These are phyloP conservation scores for Holtermanniella nyarrowii DNA, from an alignment of 768 basidiomycete species.

Conservation along the genomic window DNA sequence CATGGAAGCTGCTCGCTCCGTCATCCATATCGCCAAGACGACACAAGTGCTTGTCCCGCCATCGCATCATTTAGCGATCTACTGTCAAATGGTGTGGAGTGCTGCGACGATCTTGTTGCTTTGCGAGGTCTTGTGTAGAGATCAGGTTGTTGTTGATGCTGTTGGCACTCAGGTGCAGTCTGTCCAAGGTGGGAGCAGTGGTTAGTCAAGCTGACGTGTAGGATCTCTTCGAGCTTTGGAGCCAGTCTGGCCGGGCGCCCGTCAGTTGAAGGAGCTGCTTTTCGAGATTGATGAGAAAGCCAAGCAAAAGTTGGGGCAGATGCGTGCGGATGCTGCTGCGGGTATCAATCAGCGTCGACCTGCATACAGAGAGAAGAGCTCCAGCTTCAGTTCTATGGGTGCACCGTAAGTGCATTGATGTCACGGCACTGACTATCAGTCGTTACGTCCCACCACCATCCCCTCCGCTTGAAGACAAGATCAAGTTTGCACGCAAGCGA, in stretches of 20 bases:
- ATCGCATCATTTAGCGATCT: constrained; percentile 30
- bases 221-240: constrained; percentile 22
- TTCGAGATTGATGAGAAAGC: constrained; percentile 24
- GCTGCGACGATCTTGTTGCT: constrained; percentile 32
- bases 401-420: not conserved
- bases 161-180: constrained; percentile 29
- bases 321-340: not conserved
- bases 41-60: constrained; percentile 27
- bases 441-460: not conserved
- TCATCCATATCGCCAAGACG: constrained; percentile 33
- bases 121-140: constrained; percentile 32
- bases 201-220: not conserved
- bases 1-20: constrained; percentile 34
- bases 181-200: constrained; percentile 2
- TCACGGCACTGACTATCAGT: not conserved
- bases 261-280: constrained; percentile 31
- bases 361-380: not conserved
- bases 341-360: not conserved
- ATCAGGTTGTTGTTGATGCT: constrained; percentile 31
- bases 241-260: constrained; percentile 34
- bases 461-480: not conserved
- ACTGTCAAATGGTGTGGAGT: constrained; percentile 34
- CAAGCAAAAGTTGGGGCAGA: constrained; percentile 11
- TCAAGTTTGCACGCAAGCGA: not conserved
- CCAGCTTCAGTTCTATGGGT: not conserved